phyloP scores from a whole-genome alignment of 352 stramenopile species.

The Phytophthora palmivora region DNA sequence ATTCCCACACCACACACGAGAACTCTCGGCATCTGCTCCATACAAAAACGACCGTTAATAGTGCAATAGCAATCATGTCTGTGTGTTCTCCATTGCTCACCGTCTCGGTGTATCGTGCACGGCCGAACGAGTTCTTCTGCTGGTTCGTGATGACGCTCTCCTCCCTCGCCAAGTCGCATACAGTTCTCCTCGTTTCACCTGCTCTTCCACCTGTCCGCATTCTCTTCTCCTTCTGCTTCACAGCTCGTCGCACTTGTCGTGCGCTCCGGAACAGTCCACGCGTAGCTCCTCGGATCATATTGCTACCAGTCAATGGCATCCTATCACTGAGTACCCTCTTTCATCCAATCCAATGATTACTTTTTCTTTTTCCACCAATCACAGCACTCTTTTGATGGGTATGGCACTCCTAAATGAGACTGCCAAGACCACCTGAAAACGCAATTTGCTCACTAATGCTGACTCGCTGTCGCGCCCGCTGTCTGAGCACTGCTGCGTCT shows the following conservation, averaged over 20 bases:
- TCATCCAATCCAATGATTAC: conserved; percentile 22
- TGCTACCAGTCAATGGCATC: conserved; percentile 8
- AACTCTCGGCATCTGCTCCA: conserved; percentile 51
- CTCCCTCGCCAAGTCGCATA: conserved; percentile 38
- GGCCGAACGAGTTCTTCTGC: conserved; percentile 62
- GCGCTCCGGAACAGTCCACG: conserved; percentile 60
- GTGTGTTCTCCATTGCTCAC: conserved; percentile 24
- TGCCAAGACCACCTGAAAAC: conserved; percentile 22
- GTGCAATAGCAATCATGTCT: neutral
- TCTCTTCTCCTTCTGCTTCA: conserved; percentile 25
- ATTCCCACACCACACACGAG: conserved; percentile 40
- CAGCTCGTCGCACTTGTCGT: conserved; percentile 58
- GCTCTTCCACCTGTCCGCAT: neutral
- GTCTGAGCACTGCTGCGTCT: conserved; percentile 50
- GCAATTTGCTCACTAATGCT: conserved; percentile 17
- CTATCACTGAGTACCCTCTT: conserved; percentile 4
- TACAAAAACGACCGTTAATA: conserved; percentile 10
- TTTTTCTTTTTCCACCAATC: conserved; percentile 17
- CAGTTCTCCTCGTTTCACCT: conserved; percentile 19
- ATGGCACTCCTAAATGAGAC: neutral
- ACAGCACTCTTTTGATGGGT: conserved; percentile 12
- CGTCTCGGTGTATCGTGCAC: conserved; percentile 36
- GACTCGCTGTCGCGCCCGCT: conserved; percentile 12
- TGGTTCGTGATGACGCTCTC: conserved; percentile 57
- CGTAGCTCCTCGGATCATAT: conserved; percentile 60